These are phyloP conservation scores for Penicillium nordicum DNA, from an alignment of 2,329 filamentous ascomycete species.

Conservation along the genomic window DNA sequence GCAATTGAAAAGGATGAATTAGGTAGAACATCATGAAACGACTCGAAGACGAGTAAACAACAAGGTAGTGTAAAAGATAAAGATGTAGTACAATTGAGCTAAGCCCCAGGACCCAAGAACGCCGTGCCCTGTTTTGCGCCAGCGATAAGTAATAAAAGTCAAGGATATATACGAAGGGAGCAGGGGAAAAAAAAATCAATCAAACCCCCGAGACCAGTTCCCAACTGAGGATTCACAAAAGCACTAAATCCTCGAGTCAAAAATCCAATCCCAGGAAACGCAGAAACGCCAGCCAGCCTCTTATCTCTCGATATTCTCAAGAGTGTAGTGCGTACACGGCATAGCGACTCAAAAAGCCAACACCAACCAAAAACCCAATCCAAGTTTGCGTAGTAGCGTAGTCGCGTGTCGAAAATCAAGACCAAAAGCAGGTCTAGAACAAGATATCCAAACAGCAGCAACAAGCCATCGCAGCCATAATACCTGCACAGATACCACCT, in stretches of 20 bases:
- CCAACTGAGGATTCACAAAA: background rate
- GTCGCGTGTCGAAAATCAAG: background rate
- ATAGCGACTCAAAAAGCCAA: background rate
- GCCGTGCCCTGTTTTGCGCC: slow-evolving; percentile 14
- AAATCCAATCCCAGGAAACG: background rate
- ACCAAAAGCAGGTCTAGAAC: slow-evolving; percentile 28
- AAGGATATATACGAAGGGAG: slow-evolving; percentile 14
- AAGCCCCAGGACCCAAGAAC: slow-evolving; percentile 6
- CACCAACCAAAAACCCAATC: background rate
- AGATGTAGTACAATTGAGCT: slow-evolving; percentile 9
- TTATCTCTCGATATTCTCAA: background rate
- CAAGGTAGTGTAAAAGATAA: background rate
- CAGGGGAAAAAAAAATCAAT: background rate
- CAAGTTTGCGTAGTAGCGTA: background rate
- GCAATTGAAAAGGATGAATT: background rate
- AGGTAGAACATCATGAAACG: background rate
- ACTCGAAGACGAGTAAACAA: background rate
- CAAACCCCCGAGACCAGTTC: background rate
- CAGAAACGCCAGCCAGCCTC: background rate
- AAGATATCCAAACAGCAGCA: slow-evolving; percentile 51
- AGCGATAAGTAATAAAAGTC: slow-evolving; percentile 8
- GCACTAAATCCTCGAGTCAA: background rate
- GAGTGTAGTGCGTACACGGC: background rate
- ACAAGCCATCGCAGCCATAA: slow-evolving; percentile 47
- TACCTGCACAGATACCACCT: slow-evolving; percentile 46